A percentile compares a stretch with the other conserved stretches of the same genome.
Evolutionary conservation across 2,329 filamentous ascomycete genomes (phyloP).

Genomic region (Penicillium nordicum): DNA sequence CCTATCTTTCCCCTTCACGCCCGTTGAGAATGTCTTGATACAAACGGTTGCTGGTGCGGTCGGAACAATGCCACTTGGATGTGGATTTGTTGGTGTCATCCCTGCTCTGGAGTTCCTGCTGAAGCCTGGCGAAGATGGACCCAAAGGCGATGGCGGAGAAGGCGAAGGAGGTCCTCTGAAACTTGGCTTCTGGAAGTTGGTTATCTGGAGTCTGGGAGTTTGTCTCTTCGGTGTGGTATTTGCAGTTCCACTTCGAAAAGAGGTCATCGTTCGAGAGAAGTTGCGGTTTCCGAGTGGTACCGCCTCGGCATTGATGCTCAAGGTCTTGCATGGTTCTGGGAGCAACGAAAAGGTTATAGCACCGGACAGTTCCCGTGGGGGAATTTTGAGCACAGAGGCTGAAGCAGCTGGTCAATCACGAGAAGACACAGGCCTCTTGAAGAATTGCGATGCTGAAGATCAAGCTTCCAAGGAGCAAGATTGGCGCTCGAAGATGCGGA

Average conservation of each 20-base stretch:
- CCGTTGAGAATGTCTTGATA: constrained; percentile 93
- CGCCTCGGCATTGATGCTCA: constrained; percentile 89
- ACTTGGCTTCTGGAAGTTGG: constrained; percentile 70
- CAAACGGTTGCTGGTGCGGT: constrained; percentile 95
- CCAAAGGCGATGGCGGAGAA: constrained; percentile 64
- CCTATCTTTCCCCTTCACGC: constrained; percentile 77
- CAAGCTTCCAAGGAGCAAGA: constrained; percentile 45
- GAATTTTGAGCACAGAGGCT: constrained; percentile 25
- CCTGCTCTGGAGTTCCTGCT: constrained; percentile 88
- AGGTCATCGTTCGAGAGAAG: constrained; percentile 90
- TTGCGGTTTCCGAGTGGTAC: constrained; percentile 94
- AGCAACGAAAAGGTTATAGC: constrained; percentile 43
- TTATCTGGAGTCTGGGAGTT: constrained; percentile 86
- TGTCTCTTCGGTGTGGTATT: constrained; percentile 98
- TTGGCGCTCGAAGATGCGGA: constrained; percentile 61
- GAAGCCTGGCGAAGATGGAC: constrained; percentile 71
- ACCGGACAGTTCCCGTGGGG: background rate
- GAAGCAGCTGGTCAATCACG: constrained; percentile 32
- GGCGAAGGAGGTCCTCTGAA: constrained; percentile 76
- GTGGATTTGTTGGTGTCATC: constrained; percentile 91
- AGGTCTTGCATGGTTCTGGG: constrained; percentile 71
- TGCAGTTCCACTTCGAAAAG: constrained; percentile 81
- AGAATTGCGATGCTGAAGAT: constrained; percentile 36
- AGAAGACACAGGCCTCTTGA: constrained; percentile 47
- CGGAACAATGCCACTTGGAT: constrained; percentile 93